These are phyloP conservation scores for Aspergillus sclerotiicarbonarius DNA, from an alignment of 495 filamentous ascomycete species.

Conservation along the genomic window DNA sequence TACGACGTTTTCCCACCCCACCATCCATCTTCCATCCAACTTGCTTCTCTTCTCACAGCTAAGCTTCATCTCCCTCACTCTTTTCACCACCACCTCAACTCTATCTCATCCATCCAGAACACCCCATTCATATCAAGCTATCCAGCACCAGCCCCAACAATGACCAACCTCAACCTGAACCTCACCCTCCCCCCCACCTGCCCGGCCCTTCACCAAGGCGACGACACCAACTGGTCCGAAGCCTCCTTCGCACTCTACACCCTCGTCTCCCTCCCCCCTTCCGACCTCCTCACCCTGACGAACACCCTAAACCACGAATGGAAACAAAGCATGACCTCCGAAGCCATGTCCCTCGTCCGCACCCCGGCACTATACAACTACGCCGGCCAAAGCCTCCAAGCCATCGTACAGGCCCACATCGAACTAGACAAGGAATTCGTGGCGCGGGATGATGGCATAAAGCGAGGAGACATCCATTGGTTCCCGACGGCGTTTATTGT, in stretches of 20 bases:
- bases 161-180: background rate
- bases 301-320: slow-evolving; percentile 5
- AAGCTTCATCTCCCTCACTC: background rate
- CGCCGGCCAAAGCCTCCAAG: slow-evolving; percentile 1
- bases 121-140: too few relatives aligned
- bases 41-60: too few relatives aligned
- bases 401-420: slow-evolving; percentile 2
- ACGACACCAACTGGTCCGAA: background rate
- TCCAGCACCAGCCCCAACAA: background rate
- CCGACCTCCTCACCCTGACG: background rate
- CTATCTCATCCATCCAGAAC: background rate
- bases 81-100: background rate
- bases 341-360: background rate
- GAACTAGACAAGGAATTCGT: slow-evolving; percentile 5
- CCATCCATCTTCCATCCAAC: too few relatives aligned
- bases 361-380: slow-evolving; percentile 2
- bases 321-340: background rate
- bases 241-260: slow-evolving; percentile 10
- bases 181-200: slow-evolving; percentile 8
- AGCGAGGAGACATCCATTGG: background rate
- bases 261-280: background rate
- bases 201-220: background rate
- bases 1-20: too few relatives aligned
- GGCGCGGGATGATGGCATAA: background rate
- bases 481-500: slow-evolving; percentile 9